A percentile compares a stretch with the other conserved stretches of the same genome.
Evolutionary conservation across 208 protist species (phyloP).

Genomic region (Acanthamoeba lugdunensis): DNA sequence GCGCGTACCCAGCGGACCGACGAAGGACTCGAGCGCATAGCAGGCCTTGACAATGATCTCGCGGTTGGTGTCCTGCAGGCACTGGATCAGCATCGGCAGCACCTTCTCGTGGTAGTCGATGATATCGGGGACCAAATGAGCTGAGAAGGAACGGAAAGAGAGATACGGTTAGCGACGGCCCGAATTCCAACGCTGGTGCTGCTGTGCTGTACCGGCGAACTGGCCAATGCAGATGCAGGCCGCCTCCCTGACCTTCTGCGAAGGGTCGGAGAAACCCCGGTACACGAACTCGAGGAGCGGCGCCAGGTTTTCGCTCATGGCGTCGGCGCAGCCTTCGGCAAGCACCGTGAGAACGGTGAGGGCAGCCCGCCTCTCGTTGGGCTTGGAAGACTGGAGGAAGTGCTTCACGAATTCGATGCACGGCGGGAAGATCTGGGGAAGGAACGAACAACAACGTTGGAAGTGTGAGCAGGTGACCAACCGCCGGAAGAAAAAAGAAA

Average conservation of each 20-base stretch:
- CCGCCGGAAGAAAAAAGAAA: background rate
- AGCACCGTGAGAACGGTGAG: constrained; percentile 45
- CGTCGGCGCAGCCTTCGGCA: constrained; percentile 51
- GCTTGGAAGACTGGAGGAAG: constrained; percentile 35
- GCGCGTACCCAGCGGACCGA: background rate
- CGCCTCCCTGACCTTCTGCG: constrained; percentile 63
- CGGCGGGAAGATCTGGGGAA: constrained; percentile 26
- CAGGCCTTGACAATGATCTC: constrained; percentile 40
- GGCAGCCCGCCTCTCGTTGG: background rate
- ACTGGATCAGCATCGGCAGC: constrained; percentile 47
- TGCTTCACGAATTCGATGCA: constrained; percentile 58
- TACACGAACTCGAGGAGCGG: constrained; percentile 58
- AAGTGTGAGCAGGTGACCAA: no score
- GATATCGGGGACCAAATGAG: constrained; percentile 60
- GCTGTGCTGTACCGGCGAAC: constrained; percentile 58
- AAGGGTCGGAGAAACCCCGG: constrained; percentile 36
- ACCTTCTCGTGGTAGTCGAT: constrained; percentile 73
- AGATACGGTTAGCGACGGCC: background rate
- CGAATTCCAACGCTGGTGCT: background rate
- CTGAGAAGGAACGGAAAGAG: background rate
- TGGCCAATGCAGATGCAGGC: constrained; percentile 58
- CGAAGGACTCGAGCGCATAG: constrained; percentile 73
- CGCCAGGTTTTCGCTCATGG: constrained; percentile 58
- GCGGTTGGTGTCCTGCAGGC: constrained; percentile 39
- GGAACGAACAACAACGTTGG: background rate